A percentile compares a stretch with the other conserved stretches of the same genome.
Evolutionary conservation across 345 rosid genomes (phyloP).

Genomic region (Draba incana): DNA sequence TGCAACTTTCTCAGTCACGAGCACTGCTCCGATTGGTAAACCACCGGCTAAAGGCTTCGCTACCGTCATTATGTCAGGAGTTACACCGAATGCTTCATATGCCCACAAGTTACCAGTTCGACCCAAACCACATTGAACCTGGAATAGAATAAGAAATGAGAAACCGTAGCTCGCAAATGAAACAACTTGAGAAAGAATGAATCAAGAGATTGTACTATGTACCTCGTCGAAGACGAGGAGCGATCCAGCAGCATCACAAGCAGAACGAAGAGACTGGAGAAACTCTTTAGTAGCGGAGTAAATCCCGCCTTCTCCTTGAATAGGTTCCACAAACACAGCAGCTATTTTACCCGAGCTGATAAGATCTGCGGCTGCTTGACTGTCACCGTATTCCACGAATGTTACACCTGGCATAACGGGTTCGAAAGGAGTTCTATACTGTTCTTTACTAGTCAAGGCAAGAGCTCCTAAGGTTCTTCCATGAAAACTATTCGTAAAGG

Average conservation of each 20-base stretch:
- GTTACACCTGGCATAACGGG: constrained; percentile 99
- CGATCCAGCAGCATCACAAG: constrained; percentile 80
- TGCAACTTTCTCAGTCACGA: constrained; percentile 80
- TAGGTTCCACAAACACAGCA: constrained; percentile 92
- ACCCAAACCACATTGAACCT: constrained; percentile 92
- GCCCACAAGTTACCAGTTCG: constrained; percentile 87
- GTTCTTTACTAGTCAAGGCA: constrained; percentile 91
- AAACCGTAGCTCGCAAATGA: background rate
- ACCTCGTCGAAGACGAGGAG: constrained; percentile 97
- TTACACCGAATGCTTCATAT: constrained; percentile 61
- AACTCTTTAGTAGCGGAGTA: constrained; percentile 78
- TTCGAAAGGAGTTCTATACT: constrained; percentile 83
- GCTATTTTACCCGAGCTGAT: constrained; percentile 65
- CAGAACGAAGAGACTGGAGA: constrained; percentile 65
- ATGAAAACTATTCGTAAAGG: constrained; percentile 83
- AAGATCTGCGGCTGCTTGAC: constrained; percentile 57
- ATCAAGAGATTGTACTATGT: constrained; percentile 4
- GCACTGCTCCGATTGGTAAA: constrained; percentile 79
- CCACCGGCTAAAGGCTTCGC: constrained; percentile 99
- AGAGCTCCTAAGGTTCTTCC: constrained; percentile 96
- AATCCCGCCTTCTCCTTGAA: constrained; percentile 98
- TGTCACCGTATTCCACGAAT: constrained; percentile 81
- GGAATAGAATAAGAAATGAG: constrained; percentile 1
- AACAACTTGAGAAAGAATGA: background rate
- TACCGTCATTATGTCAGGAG: constrained; percentile 89